Evolutionary conservation across 2,329 filamentous ascomycete genomes (phyloP), one percentile per base, ranked within the genome.

Genomic region (Ophiostoma angusticollis): DNA sequence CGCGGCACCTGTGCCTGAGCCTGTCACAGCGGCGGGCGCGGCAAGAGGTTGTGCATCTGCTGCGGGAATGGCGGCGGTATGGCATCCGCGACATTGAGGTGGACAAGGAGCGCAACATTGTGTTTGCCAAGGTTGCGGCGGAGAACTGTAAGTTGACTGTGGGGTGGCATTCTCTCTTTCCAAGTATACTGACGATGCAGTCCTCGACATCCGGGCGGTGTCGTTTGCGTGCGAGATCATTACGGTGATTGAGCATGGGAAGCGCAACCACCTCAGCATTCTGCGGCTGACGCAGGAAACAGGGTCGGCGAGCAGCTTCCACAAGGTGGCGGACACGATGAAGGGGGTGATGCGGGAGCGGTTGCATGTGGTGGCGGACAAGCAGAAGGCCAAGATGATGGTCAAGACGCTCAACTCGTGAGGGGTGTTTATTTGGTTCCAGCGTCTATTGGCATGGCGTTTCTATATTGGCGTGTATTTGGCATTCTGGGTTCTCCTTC

Each of bases 271-370:
- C 33, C 70, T 95, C 39, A 83, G 80, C 56, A 77, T 95, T 47
- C 76, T 84, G 22, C 80, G 84, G 25, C 84, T 95, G 56, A 89
- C 83, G 1, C 87, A 95, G 54, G 85, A 91, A 54, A 79, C 79
- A 42, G 91, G 89, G n/a, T 87, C 89, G 2, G 86, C 84, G 27
- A 91, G 81, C 51, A 91, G 82, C 49, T 93, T 96, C 62, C 73
- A 84, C 55, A 78, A 76, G 53, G 82, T 94, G 9, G 73, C 93
- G 19, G 80, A 86, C 43, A 80, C 81, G 3, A 67, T 95, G 50
- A 71, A 79, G 47, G 66, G 72, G 16, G 72, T 84, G 13, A 76
- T 93, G 55, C 68, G 67, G 46, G 65, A 65, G 43, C 74, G 78
- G 21, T 67, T 68, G 19, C 62, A 87, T 49, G 60, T 93, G 22